Evolutionary conservation across 371 early-diverging fungal genomes (phyloP).

Genomic region (Apophysomyces elegans): DNA sequence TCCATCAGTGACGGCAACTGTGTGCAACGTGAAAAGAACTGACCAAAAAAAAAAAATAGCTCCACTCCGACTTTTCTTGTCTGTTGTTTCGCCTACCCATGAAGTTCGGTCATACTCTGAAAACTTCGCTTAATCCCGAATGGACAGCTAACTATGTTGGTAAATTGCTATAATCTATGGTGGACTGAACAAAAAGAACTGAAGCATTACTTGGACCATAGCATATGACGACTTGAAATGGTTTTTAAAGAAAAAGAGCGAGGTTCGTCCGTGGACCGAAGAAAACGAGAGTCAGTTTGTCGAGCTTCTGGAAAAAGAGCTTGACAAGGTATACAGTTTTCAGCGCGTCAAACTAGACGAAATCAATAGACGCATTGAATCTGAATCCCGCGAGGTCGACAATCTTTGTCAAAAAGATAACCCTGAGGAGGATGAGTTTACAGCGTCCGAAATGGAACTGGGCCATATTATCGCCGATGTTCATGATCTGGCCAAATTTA

Average conservation of each 20-base stretch:
- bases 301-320: conserved; percentile 85
- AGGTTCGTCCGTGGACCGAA: conserved; percentile 57
- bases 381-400: conserved; percentile 66
- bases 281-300: conserved; percentile 89
- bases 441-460: conserved; percentile 80
- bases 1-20: too few species aligned
- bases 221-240: conserved; percentile 85
- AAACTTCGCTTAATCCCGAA: conserved; percentile 75
- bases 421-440: conserved; percentile 67
- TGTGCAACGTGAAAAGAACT: background rate
- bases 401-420: conserved; percentile 65
- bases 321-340: conserved; percentile 92
- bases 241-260: conserved; percentile 68
- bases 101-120: conserved; percentile 91
- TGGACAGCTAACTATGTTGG: conserved; percentile 71
- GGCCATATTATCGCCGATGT: conserved; percentile 87
- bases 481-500: conserved; percentile 94
- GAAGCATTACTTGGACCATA: conserved; percentile 28
- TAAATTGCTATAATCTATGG: conserved; percentile 16
- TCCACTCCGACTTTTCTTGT: conserved; percentile 1
- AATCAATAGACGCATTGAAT: conserved; percentile 80
- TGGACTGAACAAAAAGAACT: conserved; percentile 64
- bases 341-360: conserved; percentile 91
- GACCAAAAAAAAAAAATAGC: conserved; percentile 3
- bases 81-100: conserved; percentile 45